These are phyloP conservation scores for Blastomyces percursus DNA, from an alignment of 2,329 filamentous ascomycete species.

Conservation along the genomic window DNA sequence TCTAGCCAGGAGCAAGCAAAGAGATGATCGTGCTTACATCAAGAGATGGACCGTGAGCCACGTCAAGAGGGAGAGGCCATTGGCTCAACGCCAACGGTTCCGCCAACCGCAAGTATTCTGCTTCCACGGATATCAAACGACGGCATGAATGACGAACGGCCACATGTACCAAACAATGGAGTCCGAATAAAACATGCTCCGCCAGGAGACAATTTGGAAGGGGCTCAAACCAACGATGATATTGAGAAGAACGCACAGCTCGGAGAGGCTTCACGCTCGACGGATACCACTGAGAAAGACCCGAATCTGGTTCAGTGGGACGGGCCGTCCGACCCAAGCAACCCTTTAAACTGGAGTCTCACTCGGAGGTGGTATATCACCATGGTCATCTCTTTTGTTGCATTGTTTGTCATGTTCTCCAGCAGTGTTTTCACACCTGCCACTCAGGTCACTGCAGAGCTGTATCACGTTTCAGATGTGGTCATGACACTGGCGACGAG, in stretches of 20 bases:
- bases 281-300: conserved; percentile 1
- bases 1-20: background rate
- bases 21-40: background rate
- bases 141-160: background rate
- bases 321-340: conserved; percentile 1
- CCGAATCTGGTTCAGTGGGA: conserved; percentile 4
- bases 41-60: background rate
- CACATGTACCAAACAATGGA: background rate
- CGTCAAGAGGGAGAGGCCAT: background rate
- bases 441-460: conserved; percentile 27
- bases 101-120: background rate
- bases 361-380: conserved; percentile 35
- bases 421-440: conserved; percentile 38
- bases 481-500: conserved; percentile 42
- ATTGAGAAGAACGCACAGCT: background rate
- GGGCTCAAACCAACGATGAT: background rate
- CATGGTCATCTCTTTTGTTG: conserved; percentile 32
- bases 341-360: conserved; percentile 6
- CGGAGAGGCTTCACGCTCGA: background rate
- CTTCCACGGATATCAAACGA: background rate
- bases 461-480: conserved; percentile 38
- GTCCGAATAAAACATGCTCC: background rate
- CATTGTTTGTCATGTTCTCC: conserved; percentile 40
- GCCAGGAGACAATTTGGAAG: background rate
- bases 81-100: background rate